Base-by-base conservation (phyloP, 2,329 filamentous ascomycete genomes). In the Tolypocladium guangdongense region DNA sequence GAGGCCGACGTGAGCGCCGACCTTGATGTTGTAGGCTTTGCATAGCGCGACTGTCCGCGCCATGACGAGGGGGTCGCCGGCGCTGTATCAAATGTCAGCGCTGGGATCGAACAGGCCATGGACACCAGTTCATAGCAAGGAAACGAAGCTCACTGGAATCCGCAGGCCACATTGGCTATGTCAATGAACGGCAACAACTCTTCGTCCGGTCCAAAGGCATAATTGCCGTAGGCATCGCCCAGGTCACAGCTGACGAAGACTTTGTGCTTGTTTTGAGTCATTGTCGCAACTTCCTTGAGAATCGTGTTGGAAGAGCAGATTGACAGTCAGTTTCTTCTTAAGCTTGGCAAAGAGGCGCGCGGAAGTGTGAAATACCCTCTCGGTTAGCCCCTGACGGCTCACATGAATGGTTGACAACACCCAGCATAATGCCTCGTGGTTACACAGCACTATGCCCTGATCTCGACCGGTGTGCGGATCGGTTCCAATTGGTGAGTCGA, bases 121-220 rank as follows among this genome's bases (percentile, higher is more conserved):
- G 80, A 78, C 39, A 84, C 74, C 12, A 84, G 66, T 16, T 1
- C 18, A 37, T 2, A 37, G 3, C 36, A n/a, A 12, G 7, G 7
- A 53, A 53, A 46, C 10, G 43, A 46, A 11, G 10, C 43, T 32
- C 27, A 46, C 43, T 46, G 43, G 27, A 46, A 46, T n/a, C 43
- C 43, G 43, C 43, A 46, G 7, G 43, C 43, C 27, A 46, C 43
- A 12, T 46, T 46, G 27, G 43, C 43, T 30, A 46, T 32, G 43
- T 46, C 43, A 20, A 46, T 46, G 43, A 46, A 5, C 18, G 43
- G 43, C 43, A 46, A n/a, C 43, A 46, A 32, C 46, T 82, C 77
- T 45, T 77, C 74, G 57, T 84, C 81, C 7, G 80, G 79, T 10
- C 79, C 80, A 56, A 69, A 71, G 49, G 60, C 60, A 62, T 67